Base-by-base conservation (phyloP, 768 basidiomycete species). In the Termitomyces sp. region DNA sequence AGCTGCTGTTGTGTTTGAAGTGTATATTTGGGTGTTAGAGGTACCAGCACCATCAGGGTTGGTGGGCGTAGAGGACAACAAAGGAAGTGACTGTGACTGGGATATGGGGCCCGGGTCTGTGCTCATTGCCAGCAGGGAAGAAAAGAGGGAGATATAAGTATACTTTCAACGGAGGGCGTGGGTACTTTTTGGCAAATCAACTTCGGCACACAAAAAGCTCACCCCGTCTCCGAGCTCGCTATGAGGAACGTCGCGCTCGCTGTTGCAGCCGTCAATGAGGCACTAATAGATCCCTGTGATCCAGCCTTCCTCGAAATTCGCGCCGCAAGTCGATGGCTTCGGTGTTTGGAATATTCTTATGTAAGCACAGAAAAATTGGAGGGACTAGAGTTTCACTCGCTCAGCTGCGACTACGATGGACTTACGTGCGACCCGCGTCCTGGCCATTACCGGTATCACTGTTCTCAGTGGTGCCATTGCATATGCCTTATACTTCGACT, bases 401-500 rank as follows among this genome's bases (percentile, higher is more conserved):
- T 54, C 54, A 55, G 20, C 54, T 54, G 55, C 57, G 47, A 61
- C 55, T 68, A 70, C 68, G 67, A 80, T 77, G 76, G 71, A 71
- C 68, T 75, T 70, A 60, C 72, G 74, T 65, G 69, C 74, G 54
- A 68, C 67, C 52, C 74, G 70, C 56, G 67, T 75, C 58, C 70
- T 81, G 67, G 74, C 79, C 54, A 70, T 80, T 65, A 79, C 80
- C 30, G 76, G 76, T 37, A 70, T 78, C 65, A 76, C 80, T 41
- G 72, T 87, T 41, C 80, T 86, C 22, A 81, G 82, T 46, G 79
- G 86, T 48, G 66, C 87, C 41, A 72, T 90, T 37, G 93, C 86
- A 24, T 98, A 98, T 72, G 93, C 90, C 33, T 81, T 85, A 55
- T 98, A 94, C 75, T 99, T 98, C 68, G 97, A 99, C 79, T 87